A percentile compares a stretch with the other conserved stretches of the same genome.
Conservation (phyloP, 805 yeast genomes). For the Nakazawaea wyomingensis region DNA sequence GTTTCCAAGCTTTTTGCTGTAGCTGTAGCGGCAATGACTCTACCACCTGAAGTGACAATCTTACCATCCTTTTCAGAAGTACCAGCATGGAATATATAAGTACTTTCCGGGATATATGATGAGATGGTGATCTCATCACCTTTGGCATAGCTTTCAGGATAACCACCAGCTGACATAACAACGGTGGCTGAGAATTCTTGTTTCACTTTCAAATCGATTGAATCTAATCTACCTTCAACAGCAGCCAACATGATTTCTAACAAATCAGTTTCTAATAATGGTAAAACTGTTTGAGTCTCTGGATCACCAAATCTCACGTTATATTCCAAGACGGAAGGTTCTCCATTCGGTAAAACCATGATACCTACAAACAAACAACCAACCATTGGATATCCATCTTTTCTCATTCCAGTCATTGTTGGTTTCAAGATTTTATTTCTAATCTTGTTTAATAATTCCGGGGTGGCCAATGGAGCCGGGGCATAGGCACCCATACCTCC, state of each 20-base stretch:
- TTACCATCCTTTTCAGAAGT: conserved; percentile 55
- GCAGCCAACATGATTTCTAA: conserved; percentile 91
- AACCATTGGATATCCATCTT: conserved; percentile 90
- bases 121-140: conserved; percentile 75
- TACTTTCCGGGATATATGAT: conserved; percentile 43
- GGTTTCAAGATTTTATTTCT: conserved; percentile 78
- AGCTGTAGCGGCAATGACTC: conserved; percentile 95
- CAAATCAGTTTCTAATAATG: conserved; percentile 84
- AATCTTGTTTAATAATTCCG: conserved; percentile 62
- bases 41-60: conserved; percentile 86
- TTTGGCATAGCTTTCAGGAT: conserved; percentile 82
- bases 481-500: conserved; percentile 99
- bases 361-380: conserved; percentile 95
- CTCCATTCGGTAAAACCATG: conserved; percentile 77
- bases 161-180: conserved; percentile 95
- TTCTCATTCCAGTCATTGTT: conserved; percentile 93
- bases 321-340: conserved; percentile 91
- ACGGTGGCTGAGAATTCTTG: conserved; percentile 79
- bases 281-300: conserved; percentile 95
- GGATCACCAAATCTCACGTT: conserved; percentile 99
- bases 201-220: conserved; percentile 56
- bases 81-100: conserved; percentile 94
- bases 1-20: conserved; percentile 67
- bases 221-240: conserved; percentile 89
- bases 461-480: conserved; percentile 94